Evolutionary conservation across 257 asterid genomes (phyloP).

Genomic region (Craterostigma plantagineum): DNA sequence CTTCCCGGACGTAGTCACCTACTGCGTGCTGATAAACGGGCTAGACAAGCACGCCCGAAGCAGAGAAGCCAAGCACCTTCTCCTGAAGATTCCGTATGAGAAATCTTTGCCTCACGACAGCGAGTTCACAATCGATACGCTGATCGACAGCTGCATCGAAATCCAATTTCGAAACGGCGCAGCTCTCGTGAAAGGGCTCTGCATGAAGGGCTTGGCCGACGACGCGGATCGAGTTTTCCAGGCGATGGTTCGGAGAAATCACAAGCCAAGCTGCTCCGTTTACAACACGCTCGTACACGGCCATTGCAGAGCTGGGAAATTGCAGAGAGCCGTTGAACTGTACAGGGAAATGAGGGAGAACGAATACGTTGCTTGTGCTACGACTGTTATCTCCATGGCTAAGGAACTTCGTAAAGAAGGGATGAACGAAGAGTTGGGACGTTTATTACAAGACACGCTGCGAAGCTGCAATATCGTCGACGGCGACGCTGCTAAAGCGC

Average conservation of each 20-base stretch:
- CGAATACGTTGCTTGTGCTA: constrained; percentile 50
- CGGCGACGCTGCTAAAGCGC: constrained; percentile 52
- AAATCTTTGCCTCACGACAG: constrained; percentile 36
- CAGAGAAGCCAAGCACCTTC: constrained; percentile 58
- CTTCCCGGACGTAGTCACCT: constrained; percentile 72
- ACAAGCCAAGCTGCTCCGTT: constrained; percentile 39
- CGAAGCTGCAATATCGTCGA: constrained; percentile 48
- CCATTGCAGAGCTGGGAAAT: constrained; percentile 45
- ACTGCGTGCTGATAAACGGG: constrained; percentile 74
- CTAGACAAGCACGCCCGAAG: constrained; percentile 48
- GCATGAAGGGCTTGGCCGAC: constrained; percentile 74
- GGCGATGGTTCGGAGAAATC: constrained; percentile 33
- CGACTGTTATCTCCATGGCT: constrained; percentile 39
- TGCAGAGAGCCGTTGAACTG: constrained; percentile 37
- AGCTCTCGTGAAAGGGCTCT: constrained; percentile 70
- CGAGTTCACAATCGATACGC: constrained; percentile 28
- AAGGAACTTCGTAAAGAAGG: constrained; percentile 52
- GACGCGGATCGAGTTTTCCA: constrained; percentile 59
- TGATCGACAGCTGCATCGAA: constrained; percentile 53
- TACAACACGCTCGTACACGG: constrained; percentile 64
- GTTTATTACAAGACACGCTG: constrained; percentile 29
- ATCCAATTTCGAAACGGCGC: constrained; percentile 28
- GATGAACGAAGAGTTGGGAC: constrained; percentile 32
- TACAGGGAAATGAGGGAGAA: constrained; percentile 38
- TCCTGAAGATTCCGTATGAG: constrained; percentile 50